Evolutionary conservation across 371 early-diverging fungal genomes (phyloP).

Genomic region (Choanephora cucurbitarum): DNA sequence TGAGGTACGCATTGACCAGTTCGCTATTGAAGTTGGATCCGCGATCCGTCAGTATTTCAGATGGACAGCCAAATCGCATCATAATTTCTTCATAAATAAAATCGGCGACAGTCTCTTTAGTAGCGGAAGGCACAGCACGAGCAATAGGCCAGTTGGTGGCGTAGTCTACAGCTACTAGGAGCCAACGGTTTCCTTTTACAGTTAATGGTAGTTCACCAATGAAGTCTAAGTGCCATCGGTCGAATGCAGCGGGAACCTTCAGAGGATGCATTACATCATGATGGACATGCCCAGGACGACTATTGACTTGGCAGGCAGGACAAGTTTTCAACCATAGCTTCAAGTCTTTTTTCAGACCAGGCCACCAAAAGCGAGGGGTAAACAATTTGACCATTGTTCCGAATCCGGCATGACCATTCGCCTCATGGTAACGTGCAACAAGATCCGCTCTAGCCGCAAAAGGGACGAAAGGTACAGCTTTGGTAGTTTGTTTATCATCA

Average conservation of each 20-base stretch:
- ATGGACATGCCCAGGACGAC: neutral
- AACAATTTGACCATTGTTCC: neutral
- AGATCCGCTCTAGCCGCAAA: conserved; percentile 3
- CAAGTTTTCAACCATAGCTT: conserved; percentile 16
- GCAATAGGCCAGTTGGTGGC: conserved; percentile 17
- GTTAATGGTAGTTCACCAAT: conserved; percentile 27
- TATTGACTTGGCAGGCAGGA: conserved; percentile 19
- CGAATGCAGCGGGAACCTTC: conserved; percentile 10
- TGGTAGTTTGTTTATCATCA: too few relatives aligned
- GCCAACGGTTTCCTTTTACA: conserved; percentile 19
- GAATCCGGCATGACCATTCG: conserved; percentile 3
- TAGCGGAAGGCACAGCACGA: conserved; percentile 28
- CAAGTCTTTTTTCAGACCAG: neutral
- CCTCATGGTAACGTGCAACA: neutral
- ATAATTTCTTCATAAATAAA: conserved; percentile 33
- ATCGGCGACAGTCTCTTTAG: conserved; percentile 16
- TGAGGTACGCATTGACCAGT: conserved; percentile 5
- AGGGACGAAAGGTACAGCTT: too few relatives aligned
- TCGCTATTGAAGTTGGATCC: conserved; percentile 23
- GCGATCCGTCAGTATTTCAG: conserved; percentile 20
- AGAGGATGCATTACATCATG: conserved; percentile 14
- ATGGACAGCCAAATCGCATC: conserved; percentile 31
- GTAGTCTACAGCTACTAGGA: conserved; percentile 12
- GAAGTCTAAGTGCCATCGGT: conserved; percentile 31
- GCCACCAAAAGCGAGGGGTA: conserved; percentile 6